These are phyloP conservation scores for Fusarium oligoseptatum DNA, from an alignment of 2,329 filamentous ascomycete genomes.

Conservation along the genomic window DNA sequence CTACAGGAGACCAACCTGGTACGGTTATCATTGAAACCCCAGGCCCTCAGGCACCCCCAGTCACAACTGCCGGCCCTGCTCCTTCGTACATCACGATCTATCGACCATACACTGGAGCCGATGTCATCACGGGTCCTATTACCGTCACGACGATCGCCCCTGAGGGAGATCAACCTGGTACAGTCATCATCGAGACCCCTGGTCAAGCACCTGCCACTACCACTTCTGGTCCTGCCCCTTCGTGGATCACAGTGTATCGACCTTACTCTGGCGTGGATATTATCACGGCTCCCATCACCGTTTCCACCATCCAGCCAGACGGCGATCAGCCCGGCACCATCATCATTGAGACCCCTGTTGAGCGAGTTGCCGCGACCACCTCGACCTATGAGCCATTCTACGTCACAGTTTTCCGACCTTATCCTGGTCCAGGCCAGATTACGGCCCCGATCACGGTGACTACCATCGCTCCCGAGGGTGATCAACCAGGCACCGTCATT, in stretches of 20 bases:
- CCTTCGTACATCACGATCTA: slow-evolving; percentile 4
- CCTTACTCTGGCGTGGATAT: background rate
- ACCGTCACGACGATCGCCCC: slow-evolving; percentile 27
- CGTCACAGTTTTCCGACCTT: background rate
- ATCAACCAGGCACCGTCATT: background rate
- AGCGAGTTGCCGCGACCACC: background rate
- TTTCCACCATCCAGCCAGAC: slow-evolving; percentile 11
- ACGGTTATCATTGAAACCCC: slow-evolving; percentile 32
- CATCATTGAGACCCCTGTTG: slow-evolving; percentile 7
- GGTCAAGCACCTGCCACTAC: slow-evolving; percentile 1
- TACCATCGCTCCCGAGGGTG: background rate
- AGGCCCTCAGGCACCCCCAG: slow-evolving; percentile 12
- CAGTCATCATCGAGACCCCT: slow-evolving; percentile 33
- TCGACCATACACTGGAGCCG: background rate
- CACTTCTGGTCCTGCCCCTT: background rate
- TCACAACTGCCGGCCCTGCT: slow-evolving; percentile 21
- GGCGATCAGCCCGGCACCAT: slow-evolving; percentile 20
- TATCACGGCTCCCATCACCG: slow-evolving; percentile 5
- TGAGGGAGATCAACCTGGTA: slow-evolving; percentile 26
- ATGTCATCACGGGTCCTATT: background rate
- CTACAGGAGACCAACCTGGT: slow-evolving; percentile 23
- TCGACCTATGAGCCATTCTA: background rate
- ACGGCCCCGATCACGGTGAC: background rate
- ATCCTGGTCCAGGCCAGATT: background rate
- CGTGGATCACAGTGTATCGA: background rate